A percentile compares a stretch with the other conserved stretches of the same genome.
These are phyloP conservation scores for Cutaneotrichosporon cavernicola DNA, from an alignment of 1,284 basidiomycete species.

Conservation along the genomic window DNA sequence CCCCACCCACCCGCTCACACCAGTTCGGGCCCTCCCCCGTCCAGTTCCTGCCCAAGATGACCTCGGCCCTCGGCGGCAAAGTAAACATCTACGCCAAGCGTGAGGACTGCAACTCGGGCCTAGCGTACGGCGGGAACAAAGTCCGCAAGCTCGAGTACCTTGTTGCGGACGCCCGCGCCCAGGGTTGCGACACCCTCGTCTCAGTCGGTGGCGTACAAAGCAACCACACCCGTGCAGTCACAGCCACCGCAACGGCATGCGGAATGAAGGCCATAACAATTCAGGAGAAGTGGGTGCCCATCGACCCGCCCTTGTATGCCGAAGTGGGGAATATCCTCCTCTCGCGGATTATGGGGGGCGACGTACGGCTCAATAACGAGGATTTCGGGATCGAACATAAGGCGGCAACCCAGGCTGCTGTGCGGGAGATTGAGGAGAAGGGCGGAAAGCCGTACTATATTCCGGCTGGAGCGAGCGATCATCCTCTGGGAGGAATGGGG, in stretches of 20 bases:
- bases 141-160: constrained; percentile 46
- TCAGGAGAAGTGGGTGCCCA: constrained; percentile 43
- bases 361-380: constrained; percentile 38
- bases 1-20: neutral
- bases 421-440: constrained; percentile 32
- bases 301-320: constrained; percentile 39
- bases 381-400: constrained; percentile 42
- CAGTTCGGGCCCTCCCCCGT: constrained; percentile 43
- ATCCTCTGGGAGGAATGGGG: constrained; percentile 38
- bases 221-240: constrained; percentile 42
- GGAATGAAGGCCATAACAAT: constrained; percentile 34
- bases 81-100: constrained; percentile 39
- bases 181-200: constrained; percentile 39
- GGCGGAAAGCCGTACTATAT: constrained; percentile 43
- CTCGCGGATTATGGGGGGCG: constrained; percentile 42
- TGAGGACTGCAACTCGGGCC: constrained; percentile 42
- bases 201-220: constrained; percentile 43
- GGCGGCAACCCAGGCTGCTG: constrained; percentile 34
- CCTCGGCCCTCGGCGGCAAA: constrained; percentile 32
- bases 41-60: constrained; percentile 35
- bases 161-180: constrained; percentile 35
- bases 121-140: constrained; percentile 47
- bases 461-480: constrained; percentile 42
- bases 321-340: constrained; percentile 43
- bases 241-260: constrained; percentile 15